Evolutionary conservation across 306 rosid genomes (phyloP).

Genomic region (Acacia crassicarpa): DNA sequence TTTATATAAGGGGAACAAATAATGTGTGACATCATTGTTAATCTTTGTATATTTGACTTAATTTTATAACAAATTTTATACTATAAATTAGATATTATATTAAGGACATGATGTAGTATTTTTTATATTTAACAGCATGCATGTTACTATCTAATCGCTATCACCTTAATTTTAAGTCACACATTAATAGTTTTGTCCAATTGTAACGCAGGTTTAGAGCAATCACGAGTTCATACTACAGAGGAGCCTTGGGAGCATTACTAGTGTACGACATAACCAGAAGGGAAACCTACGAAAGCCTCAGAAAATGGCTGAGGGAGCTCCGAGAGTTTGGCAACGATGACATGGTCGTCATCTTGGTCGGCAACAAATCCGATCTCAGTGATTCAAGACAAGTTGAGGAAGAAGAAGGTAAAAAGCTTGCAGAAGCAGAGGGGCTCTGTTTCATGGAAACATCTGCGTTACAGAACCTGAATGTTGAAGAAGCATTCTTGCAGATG

Average conservation of each 20-base stretch:
- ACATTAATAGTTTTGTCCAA: background rate
- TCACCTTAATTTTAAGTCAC: background rate
- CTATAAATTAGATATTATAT: too few relatives aligned
- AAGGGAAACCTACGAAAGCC: conserved; percentile 49
- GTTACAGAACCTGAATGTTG: conserved; percentile 72
- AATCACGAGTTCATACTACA: conserved; percentile 89
- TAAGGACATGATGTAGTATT: too few relatives aligned
- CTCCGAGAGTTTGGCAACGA: conserved; percentile 62
- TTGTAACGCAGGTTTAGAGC: conserved; percentile 70
- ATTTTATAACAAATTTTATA: background rate
- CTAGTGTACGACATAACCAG: conserved; percentile 82
- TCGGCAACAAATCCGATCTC: conserved; percentile 80
- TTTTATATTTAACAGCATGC: too few relatives aligned
- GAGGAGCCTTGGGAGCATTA: conserved; percentile 90
- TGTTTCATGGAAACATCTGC: conserved; percentile 98
- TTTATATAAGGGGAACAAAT: too few relatives aligned
- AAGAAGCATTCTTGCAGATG: conserved; percentile 75
- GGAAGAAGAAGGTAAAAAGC: conserved; percentile 60
- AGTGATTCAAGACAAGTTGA: conserved; percentile 63
- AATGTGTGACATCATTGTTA: background rate
- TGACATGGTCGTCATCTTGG: conserved; percentile 74
- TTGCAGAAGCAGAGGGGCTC: conserved; percentile 67
- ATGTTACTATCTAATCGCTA: background rate
- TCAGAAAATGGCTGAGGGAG: conserved; percentile 74
- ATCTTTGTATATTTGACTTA: background rate